A percentile compares a stretch with the other conserved stretches of the same genome.
These are phyloP conservation scores for Botryosphaeria dothidea DNA, from an alignment of 2,329 filamentous ascomycete genomes.

Conservation along the genomic window DNA sequence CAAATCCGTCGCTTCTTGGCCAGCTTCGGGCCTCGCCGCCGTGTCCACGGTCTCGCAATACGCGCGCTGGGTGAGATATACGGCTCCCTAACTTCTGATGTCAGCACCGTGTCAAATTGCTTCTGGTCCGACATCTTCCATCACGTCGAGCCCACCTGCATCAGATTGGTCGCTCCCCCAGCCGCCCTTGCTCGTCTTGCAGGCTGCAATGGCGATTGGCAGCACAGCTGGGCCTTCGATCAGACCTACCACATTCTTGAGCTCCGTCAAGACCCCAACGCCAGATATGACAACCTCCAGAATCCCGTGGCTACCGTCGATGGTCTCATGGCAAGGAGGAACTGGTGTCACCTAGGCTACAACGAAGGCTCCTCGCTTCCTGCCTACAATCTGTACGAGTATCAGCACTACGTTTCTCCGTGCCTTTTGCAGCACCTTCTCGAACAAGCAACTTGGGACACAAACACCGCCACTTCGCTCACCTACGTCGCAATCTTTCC, in stretches of 20 bases:
- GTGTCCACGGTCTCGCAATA: slow-evolving; percentile 52
- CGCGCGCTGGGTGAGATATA: slow-evolving; percentile 29
- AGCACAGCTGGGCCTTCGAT: slow-evolving; percentile 65
- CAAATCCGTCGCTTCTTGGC: slow-evolving; percentile 26
- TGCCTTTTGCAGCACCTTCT: slow-evolving; percentile 51
- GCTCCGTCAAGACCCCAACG: slow-evolving; percentile 30
- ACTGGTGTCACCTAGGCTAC: slow-evolving; percentile 66
- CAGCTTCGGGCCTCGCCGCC: slow-evolving; percentile 27
- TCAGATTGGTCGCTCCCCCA: slow-evolving; percentile 57
- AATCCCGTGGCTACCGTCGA: slow-evolving; percentile 21
- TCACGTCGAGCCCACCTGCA: slow-evolving; percentile 30
- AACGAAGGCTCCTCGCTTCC: slow-evolving; percentile 77
- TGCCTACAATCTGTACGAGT: slow-evolving; percentile 71
- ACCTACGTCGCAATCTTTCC: slow-evolving; percentile 69
- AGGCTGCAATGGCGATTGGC: slow-evolving; percentile 57
- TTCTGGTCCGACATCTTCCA: slow-evolving; percentile 35
- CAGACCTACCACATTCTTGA: slow-evolving; percentile 63
- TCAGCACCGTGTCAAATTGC: slow-evolving; percentile 19
- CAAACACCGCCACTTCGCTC: slow-evolving; percentile 43
- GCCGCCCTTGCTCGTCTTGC: slow-evolving; percentile 54
- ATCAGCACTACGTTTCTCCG: slow-evolving; percentile 65
- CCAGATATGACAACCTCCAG: neutral
- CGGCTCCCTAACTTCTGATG: neutral
- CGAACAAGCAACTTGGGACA: neutral
- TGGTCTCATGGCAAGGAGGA: slow-evolving; percentile 58